phyloP scores from a whole-genome alignment of 2,329 filamentous ascomycete genomes.

The Microdochium bolleyi region DNA sequence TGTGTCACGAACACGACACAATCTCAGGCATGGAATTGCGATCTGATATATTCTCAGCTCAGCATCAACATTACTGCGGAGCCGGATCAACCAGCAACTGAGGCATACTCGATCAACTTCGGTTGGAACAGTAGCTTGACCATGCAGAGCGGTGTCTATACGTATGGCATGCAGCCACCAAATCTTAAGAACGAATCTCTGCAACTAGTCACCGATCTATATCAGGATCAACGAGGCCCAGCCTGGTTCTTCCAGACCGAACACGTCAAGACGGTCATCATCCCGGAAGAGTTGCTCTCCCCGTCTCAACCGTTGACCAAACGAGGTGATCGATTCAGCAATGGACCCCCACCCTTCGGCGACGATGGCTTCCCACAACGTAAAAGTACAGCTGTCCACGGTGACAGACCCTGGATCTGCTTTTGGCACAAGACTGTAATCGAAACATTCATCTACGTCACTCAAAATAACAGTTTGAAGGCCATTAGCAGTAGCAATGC shows the following conservation, averaged over 20 bases:
- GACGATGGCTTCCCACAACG: conserved; percentile 5
- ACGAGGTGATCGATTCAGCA: conserved; percentile 2
- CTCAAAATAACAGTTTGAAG: conserved; percentile 37
- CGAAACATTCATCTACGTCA: conserved; percentile 49
- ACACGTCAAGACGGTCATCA: conserved; percentile 50
- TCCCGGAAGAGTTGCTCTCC: conserved; percentile 32
- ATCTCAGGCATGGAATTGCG: conserved; percentile 56
- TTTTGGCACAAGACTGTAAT: conserved; percentile 47
- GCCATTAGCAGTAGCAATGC: conserved; percentile 5
- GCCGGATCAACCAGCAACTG: conserved; percentile 14
- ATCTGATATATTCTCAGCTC: conserved; percentile 37
- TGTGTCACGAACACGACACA: conserved; percentile 51
- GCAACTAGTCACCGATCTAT: conserved; percentile 42
- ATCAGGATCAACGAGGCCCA: conserved; percentile 47
- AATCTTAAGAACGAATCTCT: conserved; percentile 28
- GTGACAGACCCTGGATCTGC: conserved; percentile 51
- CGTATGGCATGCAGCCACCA: conserved; percentile 48
- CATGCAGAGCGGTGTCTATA: conserved; percentile 27
- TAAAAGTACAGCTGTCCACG: conserved; percentile 29
- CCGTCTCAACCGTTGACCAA: conserved; percentile 10
- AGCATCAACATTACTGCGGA: conserved; percentile 29
- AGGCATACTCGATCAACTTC: conserved; percentile 32
- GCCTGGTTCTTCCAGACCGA: conserved; percentile 44
- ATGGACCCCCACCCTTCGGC: not conserved
- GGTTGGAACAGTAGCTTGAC: conserved; percentile 27